These are phyloP conservation scores for Durusdinium trenchii DNA, from an alignment of 73 alveolate species.

Conservation along the genomic window DNA sequence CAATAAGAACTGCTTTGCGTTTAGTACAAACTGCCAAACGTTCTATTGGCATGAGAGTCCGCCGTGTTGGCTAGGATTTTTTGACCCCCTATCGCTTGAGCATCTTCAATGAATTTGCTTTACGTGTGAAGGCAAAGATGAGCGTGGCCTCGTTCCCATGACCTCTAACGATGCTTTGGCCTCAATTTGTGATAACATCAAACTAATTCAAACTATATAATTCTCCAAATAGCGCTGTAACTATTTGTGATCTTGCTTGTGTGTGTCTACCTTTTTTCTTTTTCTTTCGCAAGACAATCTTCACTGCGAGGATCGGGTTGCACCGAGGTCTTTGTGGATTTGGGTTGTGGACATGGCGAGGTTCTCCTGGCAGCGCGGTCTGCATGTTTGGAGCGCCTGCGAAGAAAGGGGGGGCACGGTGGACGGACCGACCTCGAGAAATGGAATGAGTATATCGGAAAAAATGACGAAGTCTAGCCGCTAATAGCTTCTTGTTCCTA, in stretches of 20 bases:
- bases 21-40: too few relatives aligned
- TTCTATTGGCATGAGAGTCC: too few relatives aligned
- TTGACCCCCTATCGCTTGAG: too few relatives aligned
- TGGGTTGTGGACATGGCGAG: conserved; percentile 70
- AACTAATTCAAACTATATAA: background rate
- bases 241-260: background rate
- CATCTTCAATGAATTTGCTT: background rate
- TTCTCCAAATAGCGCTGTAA: background rate
- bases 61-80: too few relatives aligned
- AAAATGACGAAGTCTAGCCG: background rate
- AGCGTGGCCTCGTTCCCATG: background rate
- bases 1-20: too few relatives aligned
- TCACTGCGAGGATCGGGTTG: background rate
- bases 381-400: conserved; percentile 12
- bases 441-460: background rate
- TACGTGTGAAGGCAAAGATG: background rate
- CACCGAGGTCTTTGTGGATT: conserved; percentile 32
- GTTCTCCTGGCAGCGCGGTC: conserved; percentile 46
- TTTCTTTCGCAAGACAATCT: background rate
- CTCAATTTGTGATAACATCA: background rate
- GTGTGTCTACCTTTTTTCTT: background rate
- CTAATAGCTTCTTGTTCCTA: background rate
- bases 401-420: background rate
- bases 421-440: background rate
- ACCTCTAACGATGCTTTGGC: background rate